Evolutionary conservation across 2,329 filamentous ascomycete species (phyloP).

Genomic region (Phyllosticta citrichinensis): DNA sequence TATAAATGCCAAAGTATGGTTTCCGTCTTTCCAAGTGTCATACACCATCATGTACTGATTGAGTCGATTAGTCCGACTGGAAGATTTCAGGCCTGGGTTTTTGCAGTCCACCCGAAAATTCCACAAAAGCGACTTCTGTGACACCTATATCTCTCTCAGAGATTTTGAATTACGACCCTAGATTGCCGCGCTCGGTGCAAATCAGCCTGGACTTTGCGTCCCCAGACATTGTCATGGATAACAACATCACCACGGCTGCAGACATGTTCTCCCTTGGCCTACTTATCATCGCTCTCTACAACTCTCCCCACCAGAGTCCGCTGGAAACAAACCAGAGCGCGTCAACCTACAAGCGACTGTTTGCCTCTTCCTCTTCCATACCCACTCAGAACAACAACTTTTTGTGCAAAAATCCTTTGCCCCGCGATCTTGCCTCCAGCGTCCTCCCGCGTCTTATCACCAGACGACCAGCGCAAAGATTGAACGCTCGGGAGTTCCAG

Average conservation of each 20-base stretch:
- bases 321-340: conserved; percentile 71
- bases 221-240: conserved; percentile 89
- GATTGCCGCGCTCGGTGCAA: conserved; percentile 73
- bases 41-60: not conserved
- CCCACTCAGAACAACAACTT: conserved; percentile 78
- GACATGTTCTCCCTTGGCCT: conserved; percentile 94
- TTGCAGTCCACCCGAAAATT: conserved; percentile 68
- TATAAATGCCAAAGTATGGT: conserved; percentile 75
- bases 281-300: conserved; percentile 81
- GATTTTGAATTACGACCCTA: conserved; percentile 72
- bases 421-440: conserved; percentile 62
- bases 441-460: conserved; percentile 83
- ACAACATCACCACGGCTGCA: conserved; percentile 69
- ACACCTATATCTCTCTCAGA: conserved; percentile 74
- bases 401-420: conserved; percentile 67
- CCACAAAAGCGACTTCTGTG: conserved; percentile 64
- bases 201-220: conserved; percentile 88
- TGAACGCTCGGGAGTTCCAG: conserved; percentile 86
- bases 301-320: conserved; percentile 84
- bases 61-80: conserved; percentile 68
- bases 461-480: conserved; percentile 71
- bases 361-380: conserved; percentile 66
- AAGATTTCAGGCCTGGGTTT: conserved; percentile 94
- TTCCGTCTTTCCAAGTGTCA: not conserved
- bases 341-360: conserved; percentile 75